Evolutionary conservation across 225 moss, liverwort and hornwort genomes (phyloP).

Genomic region (Thuidium tamariscinum): DNA sequence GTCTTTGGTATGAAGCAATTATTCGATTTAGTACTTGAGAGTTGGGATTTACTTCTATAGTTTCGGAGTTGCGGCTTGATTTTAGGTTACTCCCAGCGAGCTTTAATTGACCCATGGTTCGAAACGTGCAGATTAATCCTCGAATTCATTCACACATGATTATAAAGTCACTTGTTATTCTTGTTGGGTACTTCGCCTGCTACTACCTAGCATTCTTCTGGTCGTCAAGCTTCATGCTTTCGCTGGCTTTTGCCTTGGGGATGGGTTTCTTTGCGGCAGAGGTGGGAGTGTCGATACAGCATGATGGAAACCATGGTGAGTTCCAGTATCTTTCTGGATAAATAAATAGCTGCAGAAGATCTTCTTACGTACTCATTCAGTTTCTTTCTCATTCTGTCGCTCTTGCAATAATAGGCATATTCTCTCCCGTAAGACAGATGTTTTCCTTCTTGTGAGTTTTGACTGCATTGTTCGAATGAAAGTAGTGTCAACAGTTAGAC

Average conservation of each 20-base stretch:
- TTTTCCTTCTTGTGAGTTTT: background rate
- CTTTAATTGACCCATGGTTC: background rate
- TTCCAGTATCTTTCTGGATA: background rate
- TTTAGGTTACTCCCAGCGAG: background rate
- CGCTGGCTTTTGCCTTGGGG: slow-evolving; percentile 39
- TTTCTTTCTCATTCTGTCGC: background rate
- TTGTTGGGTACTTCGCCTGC: slow-evolving; percentile 53
- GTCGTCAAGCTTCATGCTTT: slow-evolving; percentile 51
- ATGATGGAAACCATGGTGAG: slow-evolving; percentile 95
- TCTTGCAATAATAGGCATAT: background rate
- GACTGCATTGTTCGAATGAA: background rate
- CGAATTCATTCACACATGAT: slow-evolving; percentile 91
- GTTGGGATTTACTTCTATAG: background rate
- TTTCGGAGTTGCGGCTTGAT: background rate
- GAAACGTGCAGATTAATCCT: slow-evolving; percentile 65
- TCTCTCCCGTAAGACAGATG: background rate
- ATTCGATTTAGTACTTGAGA: background rate
- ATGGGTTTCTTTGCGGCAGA: slow-evolving; percentile 98
- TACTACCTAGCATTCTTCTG: slow-evolving; percentile 76
- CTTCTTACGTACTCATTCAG: background rate
- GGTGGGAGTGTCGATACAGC: slow-evolving; percentile 89
- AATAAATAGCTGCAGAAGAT: background rate
- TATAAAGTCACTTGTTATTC: slow-evolving; percentile 56
- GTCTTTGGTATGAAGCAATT: background rate
- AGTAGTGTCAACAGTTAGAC: background rate